Conservation (phyloP, 352 stramenopile species). For the Phytopythium chamaehyphon region DNA sequence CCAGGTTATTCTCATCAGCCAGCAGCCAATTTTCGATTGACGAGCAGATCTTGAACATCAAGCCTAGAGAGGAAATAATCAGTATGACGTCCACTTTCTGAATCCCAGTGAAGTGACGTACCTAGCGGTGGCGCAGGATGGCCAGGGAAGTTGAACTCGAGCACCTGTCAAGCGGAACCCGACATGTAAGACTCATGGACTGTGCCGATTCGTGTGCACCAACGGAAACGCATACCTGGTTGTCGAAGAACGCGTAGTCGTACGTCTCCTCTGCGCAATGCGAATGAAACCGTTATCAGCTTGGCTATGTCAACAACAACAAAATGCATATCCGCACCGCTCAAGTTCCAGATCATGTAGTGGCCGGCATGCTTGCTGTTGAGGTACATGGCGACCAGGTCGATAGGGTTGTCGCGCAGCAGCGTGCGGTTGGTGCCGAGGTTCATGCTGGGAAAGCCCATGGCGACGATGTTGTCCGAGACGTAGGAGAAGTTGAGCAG, state of each 20-base stretch:
- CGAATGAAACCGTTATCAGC: neutral
- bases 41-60: slow-evolving; percentile 97
- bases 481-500: slow-evolving; percentile 92
- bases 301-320: slow-evolving; percentile 3
- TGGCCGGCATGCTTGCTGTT: slow-evolving; percentile 91
- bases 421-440: slow-evolving; percentile 65
- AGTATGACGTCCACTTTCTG: no score
- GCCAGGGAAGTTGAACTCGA: slow-evolving; percentile 97
- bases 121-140: slow-evolving; percentile 94
- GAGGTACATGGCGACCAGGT: slow-evolving; percentile 93
- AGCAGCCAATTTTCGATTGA: slow-evolving; percentile 97
- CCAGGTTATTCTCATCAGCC: slow-evolving; percentile 94
- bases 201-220: no score
- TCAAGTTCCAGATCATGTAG: slow-evolving; percentile 99
- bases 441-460: slow-evolving; percentile 91
- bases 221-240: slow-evolving; percentile 52
- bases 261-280: slow-evolving; percentile 90
- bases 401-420: slow-evolving; percentile 86
- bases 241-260: slow-evolving; percentile 91
- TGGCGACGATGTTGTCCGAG: slow-evolving; percentile 83
- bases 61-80: slow-evolving; percentile 22
- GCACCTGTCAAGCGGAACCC: slow-evolving; percentile 30
- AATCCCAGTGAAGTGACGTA: slow-evolving; percentile 11
- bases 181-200: neutral
- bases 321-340: slow-evolving; percentile 24